A percentile compares a stretch with the other conserved stretches of the same genome.
phyloP scores from a whole-genome alignment of 2,329 filamentous ascomycete species.

The Ophiognomonia clavigignenti-juglandacearum region DNA sequence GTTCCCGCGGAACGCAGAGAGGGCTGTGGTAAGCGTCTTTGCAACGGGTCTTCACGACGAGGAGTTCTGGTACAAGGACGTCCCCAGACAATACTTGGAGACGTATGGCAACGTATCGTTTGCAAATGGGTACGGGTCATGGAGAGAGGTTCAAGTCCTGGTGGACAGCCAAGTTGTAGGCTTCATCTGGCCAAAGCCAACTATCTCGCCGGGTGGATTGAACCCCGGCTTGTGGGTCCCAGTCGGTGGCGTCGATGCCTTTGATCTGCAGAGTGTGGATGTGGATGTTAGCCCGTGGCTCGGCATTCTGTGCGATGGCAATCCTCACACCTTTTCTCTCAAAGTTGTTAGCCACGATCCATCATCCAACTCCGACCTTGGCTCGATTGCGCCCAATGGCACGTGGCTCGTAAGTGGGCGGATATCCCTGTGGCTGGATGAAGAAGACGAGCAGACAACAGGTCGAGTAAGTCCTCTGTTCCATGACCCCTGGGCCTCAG shows the following conservation, averaged over 20 bases:
- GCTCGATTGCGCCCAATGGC: conserved; percentile 53
- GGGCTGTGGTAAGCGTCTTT: conserved; percentile 70
- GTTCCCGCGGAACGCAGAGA: conserved; percentile 64
- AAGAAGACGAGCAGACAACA: conserved; percentile 41
- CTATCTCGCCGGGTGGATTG: conserved; percentile 77
- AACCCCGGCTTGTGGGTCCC: conserved; percentile 73
- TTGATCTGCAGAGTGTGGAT: conserved; percentile 72
- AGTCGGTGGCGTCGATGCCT: conserved; percentile 72
- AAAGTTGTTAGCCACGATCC: conserved; percentile 46
- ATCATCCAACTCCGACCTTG: conserved; percentile 38
- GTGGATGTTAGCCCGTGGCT: conserved; percentile 79
- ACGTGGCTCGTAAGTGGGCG: conserved; percentile 79
- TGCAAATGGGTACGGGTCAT: conserved; percentile 65
- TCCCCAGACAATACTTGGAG: conserved; percentile 54
- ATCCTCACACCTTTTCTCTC: conserved; percentile 63
- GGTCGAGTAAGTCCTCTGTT: conserved; percentile 36
- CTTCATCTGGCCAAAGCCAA: conserved; percentile 74
- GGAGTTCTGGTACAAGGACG: conserved; percentile 84
- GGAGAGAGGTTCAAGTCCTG: conserved; percentile 72
- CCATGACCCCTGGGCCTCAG: too few species aligned
- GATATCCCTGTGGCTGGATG: conserved; percentile 68
- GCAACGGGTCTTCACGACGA: conserved; percentile 71
- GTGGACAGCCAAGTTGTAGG: conserved; percentile 73
- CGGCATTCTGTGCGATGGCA: conserved; percentile 61
- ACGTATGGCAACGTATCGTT: conserved; percentile 50